phyloP scores from a whole-genome alignment of 345 rosid genomes.

The Populus ilicifolia region DNA sequence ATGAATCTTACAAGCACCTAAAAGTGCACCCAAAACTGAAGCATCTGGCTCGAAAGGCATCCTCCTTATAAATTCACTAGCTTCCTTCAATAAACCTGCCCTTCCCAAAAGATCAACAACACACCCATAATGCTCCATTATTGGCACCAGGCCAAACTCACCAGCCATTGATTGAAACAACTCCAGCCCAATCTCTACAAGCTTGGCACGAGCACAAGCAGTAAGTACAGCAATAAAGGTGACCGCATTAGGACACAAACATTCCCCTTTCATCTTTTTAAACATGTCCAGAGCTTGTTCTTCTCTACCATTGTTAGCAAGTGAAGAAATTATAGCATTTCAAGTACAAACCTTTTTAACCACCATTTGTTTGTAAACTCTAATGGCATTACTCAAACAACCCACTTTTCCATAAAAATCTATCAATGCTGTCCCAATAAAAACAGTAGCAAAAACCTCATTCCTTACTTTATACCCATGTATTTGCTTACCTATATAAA shows the following conservation, averaged over 20 bases:
- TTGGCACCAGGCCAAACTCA: constrained; percentile 43
- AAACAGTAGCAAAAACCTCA: constrained; percentile 31
- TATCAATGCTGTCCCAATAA: constrained; percentile 52
- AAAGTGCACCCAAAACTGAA: constrained; percentile 60
- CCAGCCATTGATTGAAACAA: constrained; percentile 37
- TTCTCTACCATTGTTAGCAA: constrained; percentile 54
- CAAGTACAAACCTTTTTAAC: constrained; percentile 49
- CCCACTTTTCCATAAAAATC: constrained; percentile 69
- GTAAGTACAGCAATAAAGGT: constrained; percentile 61
- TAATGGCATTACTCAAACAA: constrained; percentile 29
- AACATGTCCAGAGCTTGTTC: constrained; percentile 50
- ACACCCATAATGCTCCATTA: constrained; percentile 64
- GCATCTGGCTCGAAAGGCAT: constrained; percentile 67
- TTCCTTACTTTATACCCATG: constrained; percentile 51
- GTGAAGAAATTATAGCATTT: constrained; percentile 64
- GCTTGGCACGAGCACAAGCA: constrained; percentile 59
- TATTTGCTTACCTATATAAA: constrained; percentile 53
- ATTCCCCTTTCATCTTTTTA: constrained; percentile 43
- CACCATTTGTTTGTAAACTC: constrained; percentile 34
- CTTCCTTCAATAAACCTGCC: constrained; percentile 60
- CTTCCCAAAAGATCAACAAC: constrained; percentile 74
- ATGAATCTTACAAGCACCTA: constrained; percentile 70
- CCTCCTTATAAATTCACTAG: constrained; percentile 38
- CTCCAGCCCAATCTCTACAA: constrained; percentile 43
- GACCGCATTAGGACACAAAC: constrained; percentile 49